Evolutionary conservation across 2,329 filamentous ascomycete species (phyloP), one percentile per base, ranked within the genome.

Genomic region (Pestalotiopsis fici): DNA sequence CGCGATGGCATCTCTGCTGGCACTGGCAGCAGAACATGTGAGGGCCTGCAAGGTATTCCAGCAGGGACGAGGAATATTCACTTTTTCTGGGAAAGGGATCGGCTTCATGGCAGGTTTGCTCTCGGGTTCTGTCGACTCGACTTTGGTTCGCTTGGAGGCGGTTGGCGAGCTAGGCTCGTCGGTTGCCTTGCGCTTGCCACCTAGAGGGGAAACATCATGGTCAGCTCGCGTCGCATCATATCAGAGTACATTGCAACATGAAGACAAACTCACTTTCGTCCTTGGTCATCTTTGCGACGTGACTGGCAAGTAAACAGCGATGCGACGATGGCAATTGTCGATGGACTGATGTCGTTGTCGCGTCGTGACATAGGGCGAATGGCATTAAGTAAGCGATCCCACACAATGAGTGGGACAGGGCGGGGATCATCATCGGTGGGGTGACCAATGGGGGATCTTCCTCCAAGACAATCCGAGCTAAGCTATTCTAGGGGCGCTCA

Each of bases 81-180:
- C 91, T 86, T 97, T 98, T 80, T 97, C 94, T 1, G 94, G 94
- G 74, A 96, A 98, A 1, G 93, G 93, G 43, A 97, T 93, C 21
- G 90, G 88, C 72, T 90, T 90, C 71, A 87, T 85, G 6, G 78
- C 79, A 5, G 82, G 78, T 68, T 86, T 86, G 74, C 87, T 87
- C 18, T 85, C 82, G 81, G 78, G 23, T 71, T 87, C 81, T 59
- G 77, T 74, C 4, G 79, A 79, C 62, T 70, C 69, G 67, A 85
- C 83, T 79, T 92, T 92, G 54, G 88, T 77, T 72, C 91, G 87
- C 80, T 95, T 95, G 21, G 85, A 79, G 62, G 88, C 86, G 61
- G 86, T 85, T 23, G 88, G 85, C 64, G 88, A 90, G 66, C 85
- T 82, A 59, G 88, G 87, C 70, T 92, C 90, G 71, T 91, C 88